Conservation (phyloP, 768 basidiomycete species). For the Clitopilus passeckerianus region DNA sequence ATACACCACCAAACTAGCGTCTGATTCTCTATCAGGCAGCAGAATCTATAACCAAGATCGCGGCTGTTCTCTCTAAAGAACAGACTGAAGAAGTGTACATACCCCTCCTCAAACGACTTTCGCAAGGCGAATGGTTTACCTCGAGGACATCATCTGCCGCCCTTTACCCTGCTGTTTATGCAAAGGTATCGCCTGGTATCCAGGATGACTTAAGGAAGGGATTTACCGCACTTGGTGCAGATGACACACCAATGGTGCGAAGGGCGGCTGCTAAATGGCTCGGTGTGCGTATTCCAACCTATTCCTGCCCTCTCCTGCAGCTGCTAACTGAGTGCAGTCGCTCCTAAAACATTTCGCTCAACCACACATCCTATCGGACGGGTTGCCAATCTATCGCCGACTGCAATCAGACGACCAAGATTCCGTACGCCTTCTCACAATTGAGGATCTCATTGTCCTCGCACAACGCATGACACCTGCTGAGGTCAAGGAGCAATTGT, state of each 20-base stretch:
- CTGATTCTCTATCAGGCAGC: constrained; percentile 60
- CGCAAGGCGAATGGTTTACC: constrained; percentile 98
- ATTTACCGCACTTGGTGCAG: constrained; percentile 76
- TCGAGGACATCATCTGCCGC: constrained; percentile 95
- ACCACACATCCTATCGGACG: constrained; percentile 78
- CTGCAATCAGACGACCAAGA: constrained; percentile 97
- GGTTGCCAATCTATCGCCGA: constrained; percentile 88
- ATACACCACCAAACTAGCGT: constrained; percentile 3
- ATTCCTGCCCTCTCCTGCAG: not conserved
- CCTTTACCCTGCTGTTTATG: constrained; percentile 87
- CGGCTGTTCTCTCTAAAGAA: constrained; percentile 64
- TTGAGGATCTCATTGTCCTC: constrained; percentile 93
- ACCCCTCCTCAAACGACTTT: constrained; percentile 84
- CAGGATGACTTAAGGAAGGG: constrained; percentile 89
- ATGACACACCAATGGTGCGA: constrained; percentile 99
- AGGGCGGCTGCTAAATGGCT: constrained; percentile 95
- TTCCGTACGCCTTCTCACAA: constrained; percentile 91
- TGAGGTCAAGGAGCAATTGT: constrained; percentile 89
- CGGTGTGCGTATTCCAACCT: constrained; percentile 56
- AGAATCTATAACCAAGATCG: constrained; percentile 91
- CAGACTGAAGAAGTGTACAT: constrained; percentile 91
- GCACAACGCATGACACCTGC: constrained; percentile 76
- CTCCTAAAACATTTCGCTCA: constrained; percentile 77
- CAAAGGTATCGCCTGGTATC: constrained; percentile 62
- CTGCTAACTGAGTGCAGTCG: constrained; percentile 39